A percentile compares a stretch with the other conserved stretches of the same genome.
These are phyloP conservation scores for Alloteropsis semialata DNA, from an alignment of 176 grass and related monocot genomes.

Conservation along the genomic window DNA sequence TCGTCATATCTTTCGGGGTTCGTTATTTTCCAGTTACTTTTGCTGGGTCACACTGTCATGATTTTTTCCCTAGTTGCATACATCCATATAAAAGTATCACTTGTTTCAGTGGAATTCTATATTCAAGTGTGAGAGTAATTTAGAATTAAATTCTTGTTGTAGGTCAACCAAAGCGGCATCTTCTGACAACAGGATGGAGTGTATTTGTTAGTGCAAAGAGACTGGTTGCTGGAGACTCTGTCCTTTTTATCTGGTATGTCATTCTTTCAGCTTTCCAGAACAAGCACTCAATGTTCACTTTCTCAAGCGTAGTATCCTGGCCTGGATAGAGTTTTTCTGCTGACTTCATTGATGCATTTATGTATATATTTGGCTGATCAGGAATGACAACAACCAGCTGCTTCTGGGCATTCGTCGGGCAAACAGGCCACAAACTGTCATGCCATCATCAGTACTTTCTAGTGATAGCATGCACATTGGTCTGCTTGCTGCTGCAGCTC, in stretches of 20 bases:
- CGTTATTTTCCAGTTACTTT: slow-evolving; percentile 10
- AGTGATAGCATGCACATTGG: slow-evolving; percentile 99
- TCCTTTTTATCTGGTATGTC: slow-evolving; percentile 93
- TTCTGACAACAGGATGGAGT: slow-evolving; percentile 95
- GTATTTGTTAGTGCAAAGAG: slow-evolving; percentile 97
- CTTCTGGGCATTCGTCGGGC: slow-evolving; percentile 90
- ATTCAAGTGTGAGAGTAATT: slow-evolving; percentile 8
- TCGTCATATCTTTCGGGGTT: slow-evolving; percentile 93
- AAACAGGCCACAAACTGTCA: slow-evolving; percentile 78
- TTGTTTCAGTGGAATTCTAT: not conserved
- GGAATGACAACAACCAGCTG: slow-evolving; percentile 94
- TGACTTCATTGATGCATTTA: slow-evolving; percentile 22
- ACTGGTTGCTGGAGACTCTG: slow-evolving; percentile 94
- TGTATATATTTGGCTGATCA: slow-evolving; percentile 39
- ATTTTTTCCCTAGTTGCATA: not conserved
- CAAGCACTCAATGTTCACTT: not conserved
- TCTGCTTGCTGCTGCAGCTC: slow-evolving; percentile 92
- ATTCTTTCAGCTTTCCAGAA: slow-evolving; percentile 2
- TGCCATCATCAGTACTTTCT: slow-evolving; percentile 97
- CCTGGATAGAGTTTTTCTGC: not conserved
- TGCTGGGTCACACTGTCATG: not conserved
- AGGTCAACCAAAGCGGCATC: slow-evolving; percentile 98
- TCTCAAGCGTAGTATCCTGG: not conserved
- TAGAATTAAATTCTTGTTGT: slow-evolving; percentile 37
- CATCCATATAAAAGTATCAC: not conserved